Evolutionary conservation across 2,329 filamentous ascomycete genomes (phyloP).

Genomic region (Diaporthe destruens): DNA sequence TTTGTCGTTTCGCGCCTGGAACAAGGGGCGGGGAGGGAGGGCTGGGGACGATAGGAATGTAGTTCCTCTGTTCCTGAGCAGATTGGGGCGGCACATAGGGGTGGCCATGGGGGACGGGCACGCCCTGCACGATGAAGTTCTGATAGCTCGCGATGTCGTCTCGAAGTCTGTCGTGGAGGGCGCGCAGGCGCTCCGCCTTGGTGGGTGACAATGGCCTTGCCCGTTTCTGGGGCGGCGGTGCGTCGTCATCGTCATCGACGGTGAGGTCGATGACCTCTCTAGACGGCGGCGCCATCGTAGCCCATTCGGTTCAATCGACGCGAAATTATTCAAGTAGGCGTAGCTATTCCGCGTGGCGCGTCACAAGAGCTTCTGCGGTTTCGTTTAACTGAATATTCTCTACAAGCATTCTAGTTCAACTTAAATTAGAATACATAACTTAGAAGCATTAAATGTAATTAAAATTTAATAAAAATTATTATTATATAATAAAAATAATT

Average conservation of each 20-base stretch:
- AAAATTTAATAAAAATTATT: not conserved
- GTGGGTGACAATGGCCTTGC: too few species aligned
- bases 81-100: not conserved
- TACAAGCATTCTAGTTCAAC: not conserved
- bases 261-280: slow-evolving; percentile 49
- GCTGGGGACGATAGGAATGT: not conserved
- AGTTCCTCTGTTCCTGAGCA: not conserved
- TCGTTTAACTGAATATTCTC: slow-evolving; percentile 23
- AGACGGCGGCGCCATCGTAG: slow-evolving; percentile 7
- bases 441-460: not conserved
- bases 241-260: slow-evolving; percentile 41
- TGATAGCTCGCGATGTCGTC: not conserved
- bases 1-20: slow-evolving; percentile 35
- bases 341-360: not conserved
- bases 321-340: slow-evolving; percentile 20
- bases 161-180: too few species aligned
- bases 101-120: not conserved
- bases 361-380: not conserved
- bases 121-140: not conserved
- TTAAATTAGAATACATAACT: not conserved
- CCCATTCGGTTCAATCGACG: not conserved
- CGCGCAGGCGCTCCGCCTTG: too few species aligned
- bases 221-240: too few species aligned
- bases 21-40: not conserved
- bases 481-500: not conserved